phyloP scores from a whole-genome alignment of 164 flowering plant genomes.

The Liquidambar formosana region DNA sequence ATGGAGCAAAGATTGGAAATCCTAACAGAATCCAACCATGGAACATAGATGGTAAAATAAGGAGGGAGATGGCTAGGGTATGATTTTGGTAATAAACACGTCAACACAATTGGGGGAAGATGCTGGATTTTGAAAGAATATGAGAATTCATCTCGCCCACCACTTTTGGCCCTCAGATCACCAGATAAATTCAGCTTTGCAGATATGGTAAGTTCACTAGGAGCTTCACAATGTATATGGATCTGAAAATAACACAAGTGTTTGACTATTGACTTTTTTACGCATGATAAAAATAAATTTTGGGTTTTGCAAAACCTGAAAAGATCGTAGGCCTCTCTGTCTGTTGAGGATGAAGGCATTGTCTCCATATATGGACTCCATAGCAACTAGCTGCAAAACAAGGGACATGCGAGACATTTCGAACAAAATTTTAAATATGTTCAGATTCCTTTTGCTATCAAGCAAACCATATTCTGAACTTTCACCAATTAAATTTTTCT shows the following conservation, averaged over 20 bases:
- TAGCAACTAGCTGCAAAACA: conserved; percentile 64
- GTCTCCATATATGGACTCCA: conserved; percentile 85
- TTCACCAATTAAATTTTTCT: too few species aligned
- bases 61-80: conserved; percentile 87
- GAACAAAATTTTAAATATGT: too few species aligned
- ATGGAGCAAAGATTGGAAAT: conserved; percentile 62
- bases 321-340: conserved; percentile 43
- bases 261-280: conserved; percentile 9
- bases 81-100: conserved; percentile 73
- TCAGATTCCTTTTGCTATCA: too few species aligned
- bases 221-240: conserved; percentile 51
- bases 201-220: conserved; percentile 46
- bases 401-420: too few species aligned
- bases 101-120: conserved; percentile 70
- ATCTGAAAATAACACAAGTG: conserved; percentile 50
- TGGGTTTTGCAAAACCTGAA: conserved; percentile 50
- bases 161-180: conserved; percentile 3
- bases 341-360: conserved; percentile 42
- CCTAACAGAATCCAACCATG: conserved; percentile 67
- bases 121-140: conserved; percentile 70
- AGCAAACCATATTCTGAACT: too few species aligned
- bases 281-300: not conserved
- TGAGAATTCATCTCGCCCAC: conserved; percentile 38
- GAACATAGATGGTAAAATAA: conserved; percentile 52
- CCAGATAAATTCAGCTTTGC: conserved; percentile 11